Conservation (phyloP, 192 early-diverging fungal genomes). For the Coemansia sp. region DNA sequence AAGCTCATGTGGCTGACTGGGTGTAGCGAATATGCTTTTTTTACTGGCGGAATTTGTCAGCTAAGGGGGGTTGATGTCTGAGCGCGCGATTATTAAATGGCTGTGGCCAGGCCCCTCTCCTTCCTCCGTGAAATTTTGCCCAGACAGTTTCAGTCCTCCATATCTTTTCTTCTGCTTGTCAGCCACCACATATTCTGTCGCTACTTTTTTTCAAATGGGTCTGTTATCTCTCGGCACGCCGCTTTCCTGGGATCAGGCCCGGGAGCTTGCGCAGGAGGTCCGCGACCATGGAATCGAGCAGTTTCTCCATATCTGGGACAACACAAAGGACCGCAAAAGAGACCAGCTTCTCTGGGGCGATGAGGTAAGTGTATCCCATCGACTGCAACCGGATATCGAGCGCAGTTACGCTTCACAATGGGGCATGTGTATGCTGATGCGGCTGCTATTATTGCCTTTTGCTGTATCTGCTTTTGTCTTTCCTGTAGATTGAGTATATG, state of each 20-base stretch:
- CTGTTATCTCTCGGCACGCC: constrained; percentile 94
- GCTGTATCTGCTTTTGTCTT: neutral
- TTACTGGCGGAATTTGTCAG: neutral
- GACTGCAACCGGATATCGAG: neutral
- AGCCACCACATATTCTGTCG: neutral
- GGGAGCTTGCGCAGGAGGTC: constrained; percentile 80
- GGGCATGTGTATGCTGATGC: neutral
- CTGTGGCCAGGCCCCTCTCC: neutral
- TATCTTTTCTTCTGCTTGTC: neutral
- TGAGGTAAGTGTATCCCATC: constrained; percentile 64
- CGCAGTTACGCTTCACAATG: neutral
- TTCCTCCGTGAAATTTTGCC: neutral
- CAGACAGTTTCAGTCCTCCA: neutral
- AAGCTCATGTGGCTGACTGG: neutral
- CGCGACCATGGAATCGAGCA: constrained; percentile 89
- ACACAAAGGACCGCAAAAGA: constrained; percentile 75
- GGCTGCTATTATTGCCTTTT: neutral
- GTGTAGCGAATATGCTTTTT: neutral
- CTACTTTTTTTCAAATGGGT: constrained; percentile 73
- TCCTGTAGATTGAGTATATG: constrained; percentile 84
- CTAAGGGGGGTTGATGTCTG: neutral
- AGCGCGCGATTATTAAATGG: neutral
- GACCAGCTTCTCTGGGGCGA: constrained; percentile 93
- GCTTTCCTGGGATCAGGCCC: constrained; percentile 89
- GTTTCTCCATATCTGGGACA: constrained; percentile 84